Evolutionary conservation across 2,329 filamentous ascomycete species (phyloP).

Genomic region (Talaromyces piceae): DNA sequence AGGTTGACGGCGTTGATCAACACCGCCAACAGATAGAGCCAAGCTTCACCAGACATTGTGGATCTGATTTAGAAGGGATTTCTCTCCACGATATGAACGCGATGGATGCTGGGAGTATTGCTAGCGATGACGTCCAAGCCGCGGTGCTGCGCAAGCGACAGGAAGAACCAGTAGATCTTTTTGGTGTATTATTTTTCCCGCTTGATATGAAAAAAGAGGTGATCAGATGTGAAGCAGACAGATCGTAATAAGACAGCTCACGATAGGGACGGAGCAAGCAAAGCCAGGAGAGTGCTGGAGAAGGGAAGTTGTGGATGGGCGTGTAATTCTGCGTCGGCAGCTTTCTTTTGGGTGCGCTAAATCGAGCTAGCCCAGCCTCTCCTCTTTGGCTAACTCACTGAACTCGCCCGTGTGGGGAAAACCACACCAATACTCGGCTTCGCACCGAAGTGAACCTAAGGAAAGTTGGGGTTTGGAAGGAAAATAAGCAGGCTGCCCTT

Average conservation of each 20-base stretch:
- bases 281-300: not conserved
- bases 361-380: not conserved
- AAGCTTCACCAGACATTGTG: slow-evolving; percentile 93
- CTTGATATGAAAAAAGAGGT: too few relatives aligned
- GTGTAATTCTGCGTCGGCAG: not conserved
- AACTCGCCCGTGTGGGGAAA: not conserved
- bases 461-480: not conserved
- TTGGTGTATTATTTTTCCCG: too few relatives aligned
- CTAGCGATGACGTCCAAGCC: not conserved
- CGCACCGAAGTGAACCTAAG: not conserved
- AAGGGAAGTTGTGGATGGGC: not conserved
- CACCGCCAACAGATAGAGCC: slow-evolving; percentile 95
- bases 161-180: not conserved
- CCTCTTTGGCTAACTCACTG: too few relatives aligned
- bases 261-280: not conserved
- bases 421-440: not conserved
- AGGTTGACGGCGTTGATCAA: slow-evolving; percentile 99
- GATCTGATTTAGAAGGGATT: too few relatives aligned
- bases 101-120: not conserved
- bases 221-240: too few relatives aligned
- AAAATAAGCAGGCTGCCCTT: not conserved
- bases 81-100: too few relatives aligned
- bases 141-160: not conserved
- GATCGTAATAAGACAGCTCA: not conserved
- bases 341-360: not conserved